Conservation (phyloP, 768 basidiomycete genomes). For the Trametes villosa region DNA sequence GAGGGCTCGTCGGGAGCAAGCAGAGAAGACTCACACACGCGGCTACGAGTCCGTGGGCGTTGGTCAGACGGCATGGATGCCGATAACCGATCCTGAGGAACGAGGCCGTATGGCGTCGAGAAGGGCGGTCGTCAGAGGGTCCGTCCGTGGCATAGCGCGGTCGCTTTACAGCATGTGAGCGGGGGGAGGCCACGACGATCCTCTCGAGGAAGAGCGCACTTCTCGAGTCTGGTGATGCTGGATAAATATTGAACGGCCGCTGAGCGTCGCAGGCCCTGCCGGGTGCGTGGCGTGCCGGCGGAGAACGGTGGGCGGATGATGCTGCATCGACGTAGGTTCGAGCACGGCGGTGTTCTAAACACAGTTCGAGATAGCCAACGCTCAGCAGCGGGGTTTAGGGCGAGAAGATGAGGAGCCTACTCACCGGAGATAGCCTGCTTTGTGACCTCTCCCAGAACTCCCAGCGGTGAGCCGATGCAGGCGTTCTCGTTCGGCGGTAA, state of each 20-base stretch:
- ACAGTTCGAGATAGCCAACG: background rate
- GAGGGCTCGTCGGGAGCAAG: background rate
- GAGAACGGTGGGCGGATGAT: constrained; percentile 11
- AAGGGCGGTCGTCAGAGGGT: constrained; percentile 3
- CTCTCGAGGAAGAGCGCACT: constrained; percentile 1
- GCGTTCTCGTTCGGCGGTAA: constrained; percentile 13
- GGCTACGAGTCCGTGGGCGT: background rate
- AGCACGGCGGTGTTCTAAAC: background rate
- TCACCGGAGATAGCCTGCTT: constrained; percentile 14
- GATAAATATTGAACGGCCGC: constrained; percentile 5
- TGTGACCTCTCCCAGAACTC: constrained; percentile 1
- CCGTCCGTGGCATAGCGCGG: background rate
- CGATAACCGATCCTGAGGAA: constrained; percentile 9
- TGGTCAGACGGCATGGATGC: constrained; percentile 3
- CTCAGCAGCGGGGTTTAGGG: constrained; percentile 2
- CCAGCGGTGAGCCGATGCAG: background rate
- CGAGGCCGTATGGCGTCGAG: constrained; percentile 2
- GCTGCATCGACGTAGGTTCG: background rate
- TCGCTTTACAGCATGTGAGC: constrained; percentile 15
- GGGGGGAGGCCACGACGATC: constrained; percentile 7
- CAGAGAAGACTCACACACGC: constrained; percentile 6
- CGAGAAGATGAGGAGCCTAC: background rate
- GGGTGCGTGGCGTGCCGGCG: constrained; percentile 5
- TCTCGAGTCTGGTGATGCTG: constrained; percentile 12
- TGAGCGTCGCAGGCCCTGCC: background rate